Evolutionary conservation across 139 green algal species (phyloP).

Genomic region (Diplosphaera chodatii): DNA sequence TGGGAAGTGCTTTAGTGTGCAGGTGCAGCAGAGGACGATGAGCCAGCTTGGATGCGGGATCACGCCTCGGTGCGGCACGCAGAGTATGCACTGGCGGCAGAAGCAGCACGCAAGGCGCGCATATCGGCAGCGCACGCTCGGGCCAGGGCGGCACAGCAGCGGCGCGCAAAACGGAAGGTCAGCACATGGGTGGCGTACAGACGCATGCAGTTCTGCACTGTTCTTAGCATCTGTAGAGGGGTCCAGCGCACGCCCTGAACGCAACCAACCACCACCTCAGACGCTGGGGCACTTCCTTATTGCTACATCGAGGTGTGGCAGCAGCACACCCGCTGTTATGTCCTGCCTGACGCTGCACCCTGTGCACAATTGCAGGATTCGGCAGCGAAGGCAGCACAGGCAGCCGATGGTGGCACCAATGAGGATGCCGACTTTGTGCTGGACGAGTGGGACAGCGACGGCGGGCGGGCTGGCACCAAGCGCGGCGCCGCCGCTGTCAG

Average conservation of each 20-base stretch:
- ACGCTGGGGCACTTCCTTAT: too few species aligned
- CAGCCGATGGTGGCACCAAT: neutral
- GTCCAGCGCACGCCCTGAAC: too few species aligned
- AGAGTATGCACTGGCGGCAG: neutral
- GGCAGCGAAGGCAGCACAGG: neutral
- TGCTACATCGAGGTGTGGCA: too few species aligned
- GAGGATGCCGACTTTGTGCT: conserved; percentile 22
- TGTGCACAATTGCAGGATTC: too few species aligned
- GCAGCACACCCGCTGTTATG: too few species aligned
- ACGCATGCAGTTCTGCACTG: too few species aligned
- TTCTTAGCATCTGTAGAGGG: too few species aligned
- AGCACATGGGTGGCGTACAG: too few species aligned
- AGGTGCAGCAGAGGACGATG: conserved; percentile 7
- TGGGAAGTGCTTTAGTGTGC: too few species aligned
- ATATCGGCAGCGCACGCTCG: neutral
- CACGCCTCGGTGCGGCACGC: neutral
- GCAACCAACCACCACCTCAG: too few species aligned
- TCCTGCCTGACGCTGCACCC: too few species aligned
- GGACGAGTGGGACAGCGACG: conserved; percentile 16
- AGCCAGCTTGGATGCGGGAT: conserved; percentile 46
- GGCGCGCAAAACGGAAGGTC: neutral
- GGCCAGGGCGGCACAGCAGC: neutral
- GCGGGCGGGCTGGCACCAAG: neutral
- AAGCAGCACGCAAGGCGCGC: neutral
- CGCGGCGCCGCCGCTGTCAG: too few species aligned